Evolutionary conservation across 495 filamentous ascomycete genomes (phyloP).

Genomic region (Aspergillus coremiiformis): DNA sequence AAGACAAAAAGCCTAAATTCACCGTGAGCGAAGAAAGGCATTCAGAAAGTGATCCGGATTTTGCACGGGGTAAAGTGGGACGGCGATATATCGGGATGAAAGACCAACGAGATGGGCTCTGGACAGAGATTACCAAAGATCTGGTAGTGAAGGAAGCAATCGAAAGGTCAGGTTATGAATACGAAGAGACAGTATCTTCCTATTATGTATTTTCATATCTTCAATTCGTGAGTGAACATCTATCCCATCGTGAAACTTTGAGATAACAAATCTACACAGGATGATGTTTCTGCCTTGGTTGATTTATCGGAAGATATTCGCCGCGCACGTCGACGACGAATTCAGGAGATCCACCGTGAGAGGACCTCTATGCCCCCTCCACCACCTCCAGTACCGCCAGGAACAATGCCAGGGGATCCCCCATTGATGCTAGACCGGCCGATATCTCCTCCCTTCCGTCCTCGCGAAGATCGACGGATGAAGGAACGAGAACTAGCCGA

Average conservation of each 20-base stretch:
- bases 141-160: slow-evolving; percentile 84
- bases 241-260: slow-evolving; percentile 11
- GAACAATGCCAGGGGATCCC: slow-evolving; percentile 2
- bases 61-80: slow-evolving; percentile 28
- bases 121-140: slow-evolving; percentile 97
- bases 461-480: slow-evolving; percentile 15
- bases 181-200: slow-evolving; percentile 81
- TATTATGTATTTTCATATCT: slow-evolving; percentile 94
- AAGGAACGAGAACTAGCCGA: slow-evolving; percentile 18
- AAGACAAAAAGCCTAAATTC: slow-evolving; percentile 7
- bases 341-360: slow-evolving; percentile 77
- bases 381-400: not conserved
- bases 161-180: slow-evolving; percentile 76
- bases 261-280: slow-evolving; percentile 42
- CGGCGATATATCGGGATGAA: slow-evolving; percentile 36
- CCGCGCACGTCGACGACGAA: slow-evolving; percentile 62
- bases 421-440: slow-evolving; percentile 6
- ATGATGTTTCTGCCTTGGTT: slow-evolving; percentile 77
- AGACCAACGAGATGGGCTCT: slow-evolving; percentile 57
- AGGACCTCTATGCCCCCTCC: slow-evolving; percentile 41
- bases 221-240: slow-evolving; percentile 58
- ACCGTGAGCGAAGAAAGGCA: slow-evolving; percentile 4
- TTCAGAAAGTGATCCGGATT: slow-evolving; percentile 16
- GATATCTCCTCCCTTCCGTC: slow-evolving; percentile 8
- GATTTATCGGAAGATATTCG: slow-evolving; percentile 78